Base-by-base conservation (phyloP, 257 asterid genomes). In the Osmanthus fragrans region DNA sequence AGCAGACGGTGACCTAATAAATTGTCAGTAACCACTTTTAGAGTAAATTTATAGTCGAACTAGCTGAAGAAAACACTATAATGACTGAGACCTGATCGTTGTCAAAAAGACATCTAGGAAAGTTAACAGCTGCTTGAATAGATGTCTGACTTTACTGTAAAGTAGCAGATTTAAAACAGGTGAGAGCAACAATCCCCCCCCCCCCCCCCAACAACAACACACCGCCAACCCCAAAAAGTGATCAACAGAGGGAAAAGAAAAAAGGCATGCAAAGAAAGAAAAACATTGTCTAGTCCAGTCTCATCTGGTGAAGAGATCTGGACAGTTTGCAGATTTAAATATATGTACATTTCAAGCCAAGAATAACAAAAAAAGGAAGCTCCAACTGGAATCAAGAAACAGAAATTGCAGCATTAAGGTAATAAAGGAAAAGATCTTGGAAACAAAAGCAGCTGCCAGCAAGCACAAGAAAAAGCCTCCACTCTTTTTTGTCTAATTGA, bases 1-100 rank as follows among this genome's bases (percentile, higher is more conserved):
- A 3, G 83, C 19, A 71, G 94, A 80, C 68, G 98, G 93, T 63
- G 97, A 93, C 94, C 98, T 93, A 88, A 82, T 83, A 70, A 76
- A 82, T 78, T 37, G 54, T 3, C 49, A 68, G 18, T 8, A 69
- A 21, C 76, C 54, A 85, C 68, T 80, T 78, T n/a, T 51, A 76
- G 65, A 66, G 76, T 49, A 75, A 37, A 65, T 25, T 54, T 81
- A 27, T 42, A 13, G 67, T 19, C 39, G 11, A 82, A 80, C 64
- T 47, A 45, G 64, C 33, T 32, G 58, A 77, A 67, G n/a, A 63
- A 36, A 47, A 73, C 32, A 73, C 25, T 30, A 42, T 21, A 47
- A 45, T 32, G 49, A 42, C 45, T 10, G 68, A 74, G 42, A 45
- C 54, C 19, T 45, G 54, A 13, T 45, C 0, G 12, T n/a, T n/a